phyloP scores from a whole-genome alignment of 257 asterid genomes.

The Primulina eburnea region DNA sequence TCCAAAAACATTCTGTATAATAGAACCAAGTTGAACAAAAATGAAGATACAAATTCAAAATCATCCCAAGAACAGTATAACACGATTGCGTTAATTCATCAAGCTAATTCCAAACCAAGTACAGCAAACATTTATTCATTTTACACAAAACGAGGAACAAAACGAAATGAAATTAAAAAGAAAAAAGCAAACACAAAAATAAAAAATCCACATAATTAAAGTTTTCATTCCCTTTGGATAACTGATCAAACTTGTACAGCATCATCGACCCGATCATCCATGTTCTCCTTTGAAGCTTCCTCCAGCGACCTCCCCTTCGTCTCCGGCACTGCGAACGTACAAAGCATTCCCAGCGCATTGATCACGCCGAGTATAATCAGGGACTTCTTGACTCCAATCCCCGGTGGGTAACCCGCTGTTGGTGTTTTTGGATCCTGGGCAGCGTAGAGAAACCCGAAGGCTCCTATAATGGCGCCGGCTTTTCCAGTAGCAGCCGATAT shows the following conservation, averaged over 20 bases:
- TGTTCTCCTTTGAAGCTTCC: slow-evolving; percentile 4
- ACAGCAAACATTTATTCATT: neutral
- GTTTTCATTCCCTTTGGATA: too few relatives aligned
- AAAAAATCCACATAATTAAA: neutral
- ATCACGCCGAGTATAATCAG: neutral
- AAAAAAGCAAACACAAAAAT: too few relatives aligned
- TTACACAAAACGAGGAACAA: neutral
- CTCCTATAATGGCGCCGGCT: slow-evolving; percentile 8
- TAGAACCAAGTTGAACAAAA: too few relatives aligned
- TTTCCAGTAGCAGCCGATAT: slow-evolving; percentile 2
- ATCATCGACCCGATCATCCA: neutral
- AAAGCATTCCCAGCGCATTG: neutral
- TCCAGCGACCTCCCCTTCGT: slow-evolving; percentile 7
- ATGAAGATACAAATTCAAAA: too few relatives aligned
- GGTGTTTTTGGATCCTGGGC: neutral
- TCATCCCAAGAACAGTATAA: too few relatives aligned
- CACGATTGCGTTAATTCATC: neutral
- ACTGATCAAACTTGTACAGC: neutral
- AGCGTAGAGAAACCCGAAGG: neutral
- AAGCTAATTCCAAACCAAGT: neutral
- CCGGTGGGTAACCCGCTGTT: neutral
- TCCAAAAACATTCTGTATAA: too few relatives aligned
- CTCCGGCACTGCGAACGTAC: slow-evolving; percentile 10
- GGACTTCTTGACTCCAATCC: neutral
- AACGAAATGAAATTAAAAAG: too few relatives aligned